Conservation (phyloP, 116 monocot species). For the Zostera marina region DNA sequence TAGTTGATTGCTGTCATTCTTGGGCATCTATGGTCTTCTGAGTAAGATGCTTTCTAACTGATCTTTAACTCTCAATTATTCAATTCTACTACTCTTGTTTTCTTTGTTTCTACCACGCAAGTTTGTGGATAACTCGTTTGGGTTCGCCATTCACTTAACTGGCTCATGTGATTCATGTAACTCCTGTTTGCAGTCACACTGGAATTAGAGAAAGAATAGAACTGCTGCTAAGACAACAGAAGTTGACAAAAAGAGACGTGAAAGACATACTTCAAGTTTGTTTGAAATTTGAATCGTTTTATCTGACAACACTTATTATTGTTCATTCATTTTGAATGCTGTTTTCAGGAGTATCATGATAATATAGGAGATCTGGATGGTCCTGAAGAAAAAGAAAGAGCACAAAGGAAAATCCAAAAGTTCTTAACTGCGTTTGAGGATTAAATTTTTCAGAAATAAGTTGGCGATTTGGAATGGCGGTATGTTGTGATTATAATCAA, state of each 20-base stretch:
- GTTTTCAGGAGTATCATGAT: constrained; percentile 78
- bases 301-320: neutral
- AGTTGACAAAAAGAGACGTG: constrained; percentile 68
- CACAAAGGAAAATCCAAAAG: constrained; percentile 52
- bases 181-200: constrained; percentile 34
- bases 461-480: too few species aligned
- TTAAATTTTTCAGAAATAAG: neutral
- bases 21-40: constrained; percentile 89
- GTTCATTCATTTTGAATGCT: neutral
- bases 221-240: constrained; percentile 71
- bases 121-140: too few species aligned
- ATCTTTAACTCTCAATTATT: neutral
- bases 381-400: constrained; percentile 75
- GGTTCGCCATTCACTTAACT: too few species aligned
- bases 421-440: constrained; percentile 37
- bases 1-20: constrained; percentile 81
- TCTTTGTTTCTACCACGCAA: neutral
- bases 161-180: too few species aligned
- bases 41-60: constrained; percentile 33
- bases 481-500: too few species aligned
- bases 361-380: constrained; percentile 92
- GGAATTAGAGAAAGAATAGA: constrained; percentile 72
- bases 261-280: constrained; percentile 75
- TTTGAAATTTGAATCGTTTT: neutral
- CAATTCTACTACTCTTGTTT: neutral